phyloP scores from a whole-genome alignment of 306 rosid genomes.

The Malus domestica region DNA sequence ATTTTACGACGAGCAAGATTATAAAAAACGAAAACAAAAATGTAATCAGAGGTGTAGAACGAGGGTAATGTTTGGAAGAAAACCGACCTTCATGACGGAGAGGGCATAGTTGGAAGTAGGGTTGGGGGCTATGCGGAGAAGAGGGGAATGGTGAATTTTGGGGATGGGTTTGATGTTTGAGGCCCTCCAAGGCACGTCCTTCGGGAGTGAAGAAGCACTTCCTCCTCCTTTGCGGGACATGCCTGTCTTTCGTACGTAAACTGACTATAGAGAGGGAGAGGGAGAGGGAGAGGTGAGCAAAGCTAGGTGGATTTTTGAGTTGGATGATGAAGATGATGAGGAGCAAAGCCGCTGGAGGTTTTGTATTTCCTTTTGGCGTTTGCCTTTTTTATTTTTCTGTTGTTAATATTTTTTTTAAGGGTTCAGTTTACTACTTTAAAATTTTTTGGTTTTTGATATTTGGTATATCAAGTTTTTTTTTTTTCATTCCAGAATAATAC shows the following conservation, averaged over 20 bases:
- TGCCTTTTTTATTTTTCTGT: neutral
- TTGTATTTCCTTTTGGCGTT: neutral
- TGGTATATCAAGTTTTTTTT: no score
- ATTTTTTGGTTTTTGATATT: no score
- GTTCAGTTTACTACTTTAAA: no score
- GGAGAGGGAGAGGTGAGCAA: neutral
- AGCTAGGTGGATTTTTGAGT: neutral
- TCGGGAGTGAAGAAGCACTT: conserved; percentile 34
- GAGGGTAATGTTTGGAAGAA: neutral
- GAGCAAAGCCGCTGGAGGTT: neutral
- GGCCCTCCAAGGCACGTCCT: conserved; percentile 91
- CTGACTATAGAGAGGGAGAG: neutral
- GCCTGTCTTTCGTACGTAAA: neutral
- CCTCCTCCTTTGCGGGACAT: conserved; percentile 65
- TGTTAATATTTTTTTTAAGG: neutral
- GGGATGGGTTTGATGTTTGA: conserved; percentile 50
- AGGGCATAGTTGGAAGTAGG: conserved; percentile 61
- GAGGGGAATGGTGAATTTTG: conserved; percentile 72
- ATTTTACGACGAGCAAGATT: neutral
- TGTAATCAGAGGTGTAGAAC: neutral
- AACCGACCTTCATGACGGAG: conserved; percentile 62
- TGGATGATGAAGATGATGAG: neutral
- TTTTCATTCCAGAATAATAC: no score
- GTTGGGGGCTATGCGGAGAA: conserved; percentile 55
- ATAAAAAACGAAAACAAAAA: neutral